A percentile compares a stretch with the other conserved stretches of the same genome.
Evolutionary conservation across 2,329 filamentous ascomycete genomes (phyloP).

Genomic region (Colletotrichum siamense): DNA sequence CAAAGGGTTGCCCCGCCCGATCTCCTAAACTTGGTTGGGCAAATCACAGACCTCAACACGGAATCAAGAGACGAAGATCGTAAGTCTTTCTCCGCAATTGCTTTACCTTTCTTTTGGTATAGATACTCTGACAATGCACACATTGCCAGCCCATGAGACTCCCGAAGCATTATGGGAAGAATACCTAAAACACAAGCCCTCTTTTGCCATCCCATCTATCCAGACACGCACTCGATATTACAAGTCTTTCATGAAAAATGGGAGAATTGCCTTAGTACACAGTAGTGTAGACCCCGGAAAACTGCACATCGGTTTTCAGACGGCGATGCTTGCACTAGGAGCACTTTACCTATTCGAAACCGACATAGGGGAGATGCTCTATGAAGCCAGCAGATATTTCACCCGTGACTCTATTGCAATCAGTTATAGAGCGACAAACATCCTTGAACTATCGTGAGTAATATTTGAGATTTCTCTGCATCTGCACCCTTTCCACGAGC

Average conservation of each 20-base stretch:
- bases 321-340: neutral
- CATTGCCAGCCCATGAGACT: neutral
- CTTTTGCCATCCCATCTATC: neutral
- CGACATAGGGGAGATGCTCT: neutral
- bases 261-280: neutral
- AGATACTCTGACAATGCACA: neutral
- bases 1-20: neutral
- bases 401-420: neutral
- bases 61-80: neutral
- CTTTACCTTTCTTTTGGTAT: accelerated
- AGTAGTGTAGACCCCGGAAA: neutral
- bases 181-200: neutral
- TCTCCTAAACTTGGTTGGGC: neutral
- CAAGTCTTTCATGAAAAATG: neutral
- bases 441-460: neutral
- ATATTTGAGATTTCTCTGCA: neutral
- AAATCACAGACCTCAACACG: neutral
- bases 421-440: neutral
- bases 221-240: neutral
- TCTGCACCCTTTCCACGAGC: neutral
- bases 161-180: neutral
- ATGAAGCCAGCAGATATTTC: neutral
- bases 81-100: neutral
- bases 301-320: neutral
- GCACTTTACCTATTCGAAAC: neutral